Evolutionary conservation across 495 filamentous ascomycete species (phyloP), one percentile per base, ranked within the genome.

Genomic region (Venustampulla echinocandica): DNA sequence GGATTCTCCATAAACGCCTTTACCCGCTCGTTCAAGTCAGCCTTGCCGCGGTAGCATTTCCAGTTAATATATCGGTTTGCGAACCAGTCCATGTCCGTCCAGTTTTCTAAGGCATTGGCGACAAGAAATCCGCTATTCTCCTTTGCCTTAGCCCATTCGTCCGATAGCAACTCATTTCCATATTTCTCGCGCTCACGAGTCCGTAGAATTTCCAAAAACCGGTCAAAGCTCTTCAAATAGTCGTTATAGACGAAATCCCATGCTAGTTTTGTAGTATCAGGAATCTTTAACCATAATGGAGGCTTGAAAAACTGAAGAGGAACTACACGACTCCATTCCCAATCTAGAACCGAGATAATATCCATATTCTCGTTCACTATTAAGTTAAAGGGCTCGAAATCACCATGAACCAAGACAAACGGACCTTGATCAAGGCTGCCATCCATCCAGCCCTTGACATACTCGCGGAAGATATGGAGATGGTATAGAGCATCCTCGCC

Each of bases 251-350:
- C 10, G 14, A 14, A 43, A 22, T 14, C n/a, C 17, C 22, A 43
- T 3, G 40, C 17, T 4, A 43, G 22, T 18, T 25, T 43, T 3
- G 14, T 24, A 13, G 22, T 43, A 25, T 48, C 23, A 17, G n/a
- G 21, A 30, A 21, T 36, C 11, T 3, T 43, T 21, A 59, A 39
- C 56, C 44, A 61, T 22, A 55, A 36, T 10, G 59, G 59, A 6
- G 53, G 52, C 1, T 30, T 41, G 39, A 60, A 60, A 33, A 55
- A 53, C 42, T 60, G 48, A n/a, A 17, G 44, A 17, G 55, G 52
- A 23, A 58, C 55, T 22, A 50, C 44, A 4, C 50, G 57, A 27
- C 51, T 55, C 58, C 52, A 60, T 49, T 60, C 58, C 58, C 55
- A 60, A 23, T 60, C 55, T 13, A 58, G 43, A 42, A 60, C 48